Base-by-base conservation (phyloP, 2,329 filamentous ascomycete species). In the Xylariomycetidae sp. region DNA sequence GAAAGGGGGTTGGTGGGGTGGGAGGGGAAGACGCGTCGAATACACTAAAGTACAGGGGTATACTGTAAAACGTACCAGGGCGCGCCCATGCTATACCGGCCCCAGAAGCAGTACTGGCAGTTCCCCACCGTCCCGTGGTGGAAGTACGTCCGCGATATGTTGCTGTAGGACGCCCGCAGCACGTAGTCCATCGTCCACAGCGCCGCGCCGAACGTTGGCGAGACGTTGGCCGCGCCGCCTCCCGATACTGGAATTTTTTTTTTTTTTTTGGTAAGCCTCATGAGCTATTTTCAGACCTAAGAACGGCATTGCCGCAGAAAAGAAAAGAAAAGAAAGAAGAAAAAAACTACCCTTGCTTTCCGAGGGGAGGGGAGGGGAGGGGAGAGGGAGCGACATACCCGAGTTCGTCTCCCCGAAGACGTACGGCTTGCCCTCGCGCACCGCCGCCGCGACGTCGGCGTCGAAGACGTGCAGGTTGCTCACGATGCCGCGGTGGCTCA, bases 41-140 rank as follows among this genome's bases (percentile, higher is more conserved):
- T n/a, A n/a, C n/a, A n/a, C n/a, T n/a, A n/a, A n/a, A n/a, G n/a
- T n/a, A n/a, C n/a, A n/a, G n/a, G n/a, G n/a, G n/a, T n/a, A n/a
- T n/a, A n/a, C n/a, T n/a, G n/a, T n/a, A n/a, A n/a, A n/a, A n/a
- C n/a, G n/a, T n/a, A n/a, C 45, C 72, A 75, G 0, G 71, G 69
- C 1, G 67, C 60, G 1, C 68, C 68, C 58, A 71, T 72, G 26
- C 51, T 59, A 42, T 70, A 68, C 3, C 63, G 54, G 3, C 51
- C 51, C 48, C 48, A 56, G 34, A 57, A 57, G 13, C 27, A 41
- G 25, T 45, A 52, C 49, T 57, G 51, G 53, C 70, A 73, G 45
- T 70, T 68, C 4, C 68, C 69, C 7, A 74, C 62, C 0, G 71
- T 74, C 11, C 70, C 64, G 10, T 69, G 65, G 45, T 74, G 71